Conservation (phyloP, 2,329 filamentous ascomycete species). For the Venturia effusa region DNA sequence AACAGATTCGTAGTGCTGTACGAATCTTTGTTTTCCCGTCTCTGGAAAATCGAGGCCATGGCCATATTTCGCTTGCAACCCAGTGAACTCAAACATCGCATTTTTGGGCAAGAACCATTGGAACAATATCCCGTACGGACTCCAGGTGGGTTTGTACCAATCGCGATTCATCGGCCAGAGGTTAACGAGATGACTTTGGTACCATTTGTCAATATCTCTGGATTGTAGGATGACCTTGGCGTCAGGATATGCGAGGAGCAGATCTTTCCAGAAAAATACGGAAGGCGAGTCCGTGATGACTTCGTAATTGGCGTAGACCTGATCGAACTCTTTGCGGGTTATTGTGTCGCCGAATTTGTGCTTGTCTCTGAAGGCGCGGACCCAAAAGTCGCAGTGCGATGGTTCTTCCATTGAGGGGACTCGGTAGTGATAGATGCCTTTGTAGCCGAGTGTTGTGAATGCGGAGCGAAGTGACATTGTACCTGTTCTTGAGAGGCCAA, state of each 20-base stretch:
- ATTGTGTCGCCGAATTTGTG: not conserved
- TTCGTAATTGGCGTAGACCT: conserved; percentile 8
- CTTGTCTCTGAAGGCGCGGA: not conserved
- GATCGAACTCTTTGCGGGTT: conserved; percentile 9
- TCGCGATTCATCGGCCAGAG: not conserved
- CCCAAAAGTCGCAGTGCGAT: conserved; percentile 1
- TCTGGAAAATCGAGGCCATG: conserved; percentile 5
- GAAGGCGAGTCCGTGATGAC: conserved; percentile 1
- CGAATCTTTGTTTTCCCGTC: conserved; percentile 12
- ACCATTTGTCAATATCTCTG: conserved; percentile 7
- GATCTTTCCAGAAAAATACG: conserved; percentile 6
- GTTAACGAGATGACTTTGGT: conserved; percentile 3
- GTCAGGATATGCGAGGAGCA: conserved; percentile 1
- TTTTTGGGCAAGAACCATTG: not conserved
- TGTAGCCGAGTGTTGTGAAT: conserved; percentile 2
- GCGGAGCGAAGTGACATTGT: conserved; percentile 6
- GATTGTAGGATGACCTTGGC: conserved; percentile 5
- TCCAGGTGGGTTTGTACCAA: not conserved
- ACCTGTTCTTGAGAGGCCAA: conserved; percentile 3
- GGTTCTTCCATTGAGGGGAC: conserved; percentile 7
- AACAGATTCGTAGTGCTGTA: conserved; percentile 12
- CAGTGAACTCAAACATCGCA: conserved; percentile 2
- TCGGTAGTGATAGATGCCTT: conserved; percentile 3
- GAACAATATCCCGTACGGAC: not conserved
- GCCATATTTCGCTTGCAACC: not conserved